A percentile compares a stretch with the other conserved stretches of the same genome.
Conservation (phyloP, 2,329 filamentous ascomycete species). For the Ophiostoma sp. region DNA sequence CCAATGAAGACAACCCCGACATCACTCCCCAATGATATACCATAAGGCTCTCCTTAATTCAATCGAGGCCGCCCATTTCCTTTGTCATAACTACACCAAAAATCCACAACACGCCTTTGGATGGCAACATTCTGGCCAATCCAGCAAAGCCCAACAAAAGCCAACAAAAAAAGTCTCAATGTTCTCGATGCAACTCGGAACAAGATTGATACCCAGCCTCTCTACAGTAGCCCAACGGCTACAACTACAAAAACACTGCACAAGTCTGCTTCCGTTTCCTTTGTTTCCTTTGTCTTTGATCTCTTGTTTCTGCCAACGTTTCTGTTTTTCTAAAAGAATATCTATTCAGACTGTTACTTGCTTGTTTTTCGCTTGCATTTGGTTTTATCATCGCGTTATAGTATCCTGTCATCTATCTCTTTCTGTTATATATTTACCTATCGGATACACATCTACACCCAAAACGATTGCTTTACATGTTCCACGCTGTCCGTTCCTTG, state of each 20-base stretch:
- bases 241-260: not conserved
- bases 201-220: slow-evolving; percentile 8
- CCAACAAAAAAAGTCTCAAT: not conserved
- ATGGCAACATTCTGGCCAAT: not conserved
- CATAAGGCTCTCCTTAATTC: not conserved
- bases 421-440: not conserved
- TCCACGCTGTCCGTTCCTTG: not conserved
- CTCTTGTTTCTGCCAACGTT: not conserved
- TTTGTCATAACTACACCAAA: not conserved
- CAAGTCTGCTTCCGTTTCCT: not conserved
- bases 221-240: not conserved
- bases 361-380: not conserved
- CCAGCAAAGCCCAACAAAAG: not conserved
- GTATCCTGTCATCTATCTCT: not conserved
- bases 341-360: slow-evolving; percentile 5
- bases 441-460: slow-evolving; percentile 11
- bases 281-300: not conserved
- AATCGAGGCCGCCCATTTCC: not conserved
- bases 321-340: not conserved
- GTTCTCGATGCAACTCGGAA: slow-evolving; percentile 11
- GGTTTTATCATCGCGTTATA: slow-evolving; percentile 1
- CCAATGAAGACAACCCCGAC: no score
- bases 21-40: not conserved
- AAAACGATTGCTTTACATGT: slow-evolving; percentile 1
- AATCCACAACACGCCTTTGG: not conserved